Evolutionary conservation across 1,139 yeast genomes (phyloP).

Genomic region (Pichia sp.): DNA sequence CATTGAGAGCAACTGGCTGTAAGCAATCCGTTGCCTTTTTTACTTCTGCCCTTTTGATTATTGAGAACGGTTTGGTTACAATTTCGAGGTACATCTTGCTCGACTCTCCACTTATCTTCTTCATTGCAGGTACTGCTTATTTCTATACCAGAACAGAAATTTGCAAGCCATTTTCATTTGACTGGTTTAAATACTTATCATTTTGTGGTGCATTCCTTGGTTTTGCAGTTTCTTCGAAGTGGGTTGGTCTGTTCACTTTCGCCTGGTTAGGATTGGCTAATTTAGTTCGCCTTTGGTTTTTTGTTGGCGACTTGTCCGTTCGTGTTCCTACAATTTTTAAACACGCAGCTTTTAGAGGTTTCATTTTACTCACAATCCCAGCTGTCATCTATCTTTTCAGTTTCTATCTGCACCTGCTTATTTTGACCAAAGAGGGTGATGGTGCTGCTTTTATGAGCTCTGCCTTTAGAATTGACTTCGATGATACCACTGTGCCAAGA

Average conservation of each 20-base stretch:
- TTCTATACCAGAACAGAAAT: slow-evolving; percentile 78
- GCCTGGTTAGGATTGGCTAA: slow-evolving; percentile 87
- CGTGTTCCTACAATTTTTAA: slow-evolving; percentile 44
- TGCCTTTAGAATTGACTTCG: slow-evolving; percentile 76
- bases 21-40: slow-evolving; percentile 69
- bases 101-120: slow-evolving; percentile 87
- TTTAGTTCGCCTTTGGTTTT: slow-evolving; percentile 76
- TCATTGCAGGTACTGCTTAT: slow-evolving; percentile 83
- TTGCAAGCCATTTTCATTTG: slow-evolving; percentile 63
- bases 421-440: slow-evolving; percentile 73
- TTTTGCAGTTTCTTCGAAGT: slow-evolving; percentile 81
- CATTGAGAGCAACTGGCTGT: slow-evolving; percentile 83
- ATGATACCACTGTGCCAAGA: slow-evolving; percentile 66
- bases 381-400: slow-evolving; percentile 59
- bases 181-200: slow-evolving; percentile 68
- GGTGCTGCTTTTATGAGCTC: slow-evolving; percentile 89
- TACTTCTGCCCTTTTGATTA: slow-evolving; percentile 61
- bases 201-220: slow-evolving; percentile 83
- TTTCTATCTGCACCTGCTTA: slow-evolving; percentile 75
- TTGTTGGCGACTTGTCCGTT: slow-evolving; percentile 80
- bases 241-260: slow-evolving; percentile 95
- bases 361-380: slow-evolving; percentile 68
- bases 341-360: slow-evolving; percentile 57
- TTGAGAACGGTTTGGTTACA: slow-evolving; percentile 85
- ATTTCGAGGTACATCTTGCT: slow-evolving; percentile 85